These are phyloP conservation scores for Cerioporus squamosus DNA, from an alignment of 1,284 basidiomycete species.

Conservation along the genomic window DNA sequence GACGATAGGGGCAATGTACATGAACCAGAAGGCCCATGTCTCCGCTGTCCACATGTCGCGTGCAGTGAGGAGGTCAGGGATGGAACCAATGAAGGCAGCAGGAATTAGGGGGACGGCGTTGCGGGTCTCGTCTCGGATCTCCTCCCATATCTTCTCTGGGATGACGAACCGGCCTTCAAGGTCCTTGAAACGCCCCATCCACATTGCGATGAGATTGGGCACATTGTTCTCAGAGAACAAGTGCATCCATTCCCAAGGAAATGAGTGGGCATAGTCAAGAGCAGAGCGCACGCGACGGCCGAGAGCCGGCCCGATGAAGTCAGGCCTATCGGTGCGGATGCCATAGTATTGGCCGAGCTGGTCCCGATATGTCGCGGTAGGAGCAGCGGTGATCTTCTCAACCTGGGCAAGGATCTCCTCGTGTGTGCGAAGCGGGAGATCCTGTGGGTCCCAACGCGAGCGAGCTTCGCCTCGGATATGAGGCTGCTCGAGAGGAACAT, in stretches of 20 bases:
- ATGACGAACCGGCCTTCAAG: slow-evolving; percentile 37
- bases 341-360: slow-evolving; percentile 38
- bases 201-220: slow-evolving; percentile 41
- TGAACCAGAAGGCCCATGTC: slow-evolving; percentile 41
- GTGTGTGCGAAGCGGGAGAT: slow-evolving; percentile 45
- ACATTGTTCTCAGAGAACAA: slow-evolving; percentile 47
- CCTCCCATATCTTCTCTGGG: slow-evolving; percentile 37
- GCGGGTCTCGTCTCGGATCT: slow-evolving; percentile 39
- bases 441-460: slow-evolving; percentile 34
- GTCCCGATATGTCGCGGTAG: slow-evolving; percentile 21
- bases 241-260: slow-evolving; percentile 54
- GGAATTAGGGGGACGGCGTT: slow-evolving; percentile 40
- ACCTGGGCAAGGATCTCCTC: slow-evolving; percentile 36
- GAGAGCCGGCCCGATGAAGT: too few species aligned
- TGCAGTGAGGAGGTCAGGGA: slow-evolving; percentile 42
- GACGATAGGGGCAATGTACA: slow-evolving; percentile 44
- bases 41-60: slow-evolving; percentile 31
- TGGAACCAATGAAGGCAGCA: slow-evolving; percentile 38
- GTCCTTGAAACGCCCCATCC: slow-evolving; percentile 44
- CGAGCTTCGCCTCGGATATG: background rate
- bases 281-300: slow-evolving; percentile 3
- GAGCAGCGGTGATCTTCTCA: slow-evolving; percentile 33
- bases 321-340: slow-evolving; percentile 21
- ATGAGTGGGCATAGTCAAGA: slow-evolving; percentile 42
- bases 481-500: slow-evolving; percentile 37